Evolutionary conservation across 1,139 yeast genomes (phyloP), one percentile per base, ranked within the genome.

Genomic region (Saccharomyces hybrid): DNA sequence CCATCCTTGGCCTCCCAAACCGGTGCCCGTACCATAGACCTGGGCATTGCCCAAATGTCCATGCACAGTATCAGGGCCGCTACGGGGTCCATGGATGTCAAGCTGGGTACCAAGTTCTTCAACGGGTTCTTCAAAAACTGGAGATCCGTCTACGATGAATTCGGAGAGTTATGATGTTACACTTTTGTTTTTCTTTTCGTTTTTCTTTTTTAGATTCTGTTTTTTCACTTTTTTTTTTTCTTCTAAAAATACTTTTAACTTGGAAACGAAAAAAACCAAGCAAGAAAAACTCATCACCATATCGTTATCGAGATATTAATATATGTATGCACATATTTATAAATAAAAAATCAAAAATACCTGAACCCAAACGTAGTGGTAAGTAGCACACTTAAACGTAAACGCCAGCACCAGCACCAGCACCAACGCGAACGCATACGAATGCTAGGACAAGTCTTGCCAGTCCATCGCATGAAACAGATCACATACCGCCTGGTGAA

Each of bases 21-120:
- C 1, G 95, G 95, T 32, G 86, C 90, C 11, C 77, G 89, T 64
- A 83, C 89, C 28, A 78, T 86, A 51, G 95, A 87, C 66, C 74
- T 85, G 55, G 95, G 95, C 46, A 82, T 87, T 58, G 84, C 95
- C 0, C 90, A 86, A 63, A 73, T 86, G 60, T 79, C 90, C 7
- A 87, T 87, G 95, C 95, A 87, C 70, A 83, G 89, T 53, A 85
- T 86, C 56, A 75, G 95, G 64, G 91, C 90, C 27, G 79, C 86
- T 19, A 79, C 86, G 38, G 95, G 95, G 9, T 75, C 82, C 31
- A 78, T 79, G 63, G 95, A 87, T 64, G 76, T 85, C 50, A 86
- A 85, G 7, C 73, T 83, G 54, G 95, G 88, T 26, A 75, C 80
- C 48, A 77, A 80, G 65, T 84, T 85, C 70, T 86, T 84, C 73